A percentile compares a stretch with the other conserved stretches of the same genome.
Evolutionary conservation across 768 basidiomycete species (phyloP).

Genomic region (Hygrophoropsis aurantiaca): DNA sequence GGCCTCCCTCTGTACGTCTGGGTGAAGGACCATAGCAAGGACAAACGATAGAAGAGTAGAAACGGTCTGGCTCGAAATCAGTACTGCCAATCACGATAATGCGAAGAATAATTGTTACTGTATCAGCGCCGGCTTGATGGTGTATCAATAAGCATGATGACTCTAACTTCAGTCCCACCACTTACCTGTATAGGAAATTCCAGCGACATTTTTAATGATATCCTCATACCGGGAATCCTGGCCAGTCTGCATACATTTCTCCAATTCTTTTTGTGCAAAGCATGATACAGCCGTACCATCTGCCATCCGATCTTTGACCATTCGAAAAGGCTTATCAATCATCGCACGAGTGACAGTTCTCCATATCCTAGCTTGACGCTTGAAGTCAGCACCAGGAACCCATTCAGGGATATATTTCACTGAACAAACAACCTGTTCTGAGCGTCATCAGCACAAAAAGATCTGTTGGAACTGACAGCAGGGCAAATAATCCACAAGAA

Average conservation of each 20-base stretch:
- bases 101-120: conserved; percentile 12
- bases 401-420: conserved; percentile 51
- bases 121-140: conserved; percentile 22
- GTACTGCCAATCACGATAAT: background rate
- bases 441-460: too few species aligned
- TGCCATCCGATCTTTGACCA: conserved; percentile 48
- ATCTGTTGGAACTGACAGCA: conserved; percentile 19
- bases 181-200: conserved; percentile 48
- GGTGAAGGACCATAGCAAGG: conserved; percentile 54
- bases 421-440: background rate
- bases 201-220: conserved; percentile 50
- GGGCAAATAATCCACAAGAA: conserved; percentile 39
- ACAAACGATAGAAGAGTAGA: conserved; percentile 49
- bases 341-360: conserved; percentile 26
- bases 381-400: conserved; percentile 50
- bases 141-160: background rate
- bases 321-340: conserved; percentile 36
- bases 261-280: conserved; percentile 43
- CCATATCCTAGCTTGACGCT: conserved; percentile 46
- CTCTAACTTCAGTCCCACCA: background rate
- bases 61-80: conserved; percentile 40
- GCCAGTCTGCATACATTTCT: conserved; percentile 26
- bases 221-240: conserved; percentile 38
- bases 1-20: conserved; percentile 45
- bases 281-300: conserved; percentile 34